These are phyloP conservation scores for Phyllosticta citrichinensis DNA, from an alignment of 2,329 filamentous ascomycete genomes.

Conservation along the genomic window DNA sequence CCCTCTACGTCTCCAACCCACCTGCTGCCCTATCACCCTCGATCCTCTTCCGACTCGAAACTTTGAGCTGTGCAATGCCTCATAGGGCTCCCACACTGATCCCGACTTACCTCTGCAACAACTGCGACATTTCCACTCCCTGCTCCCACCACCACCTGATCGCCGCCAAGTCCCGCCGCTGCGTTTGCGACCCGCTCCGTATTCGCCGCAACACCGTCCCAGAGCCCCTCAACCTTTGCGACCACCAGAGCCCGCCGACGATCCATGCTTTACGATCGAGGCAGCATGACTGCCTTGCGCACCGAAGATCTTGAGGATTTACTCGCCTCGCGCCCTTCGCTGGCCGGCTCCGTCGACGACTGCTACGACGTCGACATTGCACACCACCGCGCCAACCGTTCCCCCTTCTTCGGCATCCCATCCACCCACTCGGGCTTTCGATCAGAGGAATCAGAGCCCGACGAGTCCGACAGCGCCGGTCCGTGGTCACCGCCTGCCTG, in stretches of 20 bases:
- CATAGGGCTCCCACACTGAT: constrained; percentile 6
- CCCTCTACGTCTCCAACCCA: not conserved
- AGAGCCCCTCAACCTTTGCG: constrained; percentile 1
- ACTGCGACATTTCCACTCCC: not conserved
- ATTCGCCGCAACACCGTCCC: constrained; percentile 3
- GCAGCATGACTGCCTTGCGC: constrained; percentile 7
- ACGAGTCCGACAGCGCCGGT: constrained; percentile 37
- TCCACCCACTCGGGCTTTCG: constrained; percentile 57
- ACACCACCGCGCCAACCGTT: constrained; percentile 26
- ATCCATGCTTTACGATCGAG: constrained; percentile 7
- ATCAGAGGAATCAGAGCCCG: constrained; percentile 37
- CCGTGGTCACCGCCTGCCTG: constrained; percentile 59
- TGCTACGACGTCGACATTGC: constrained; percentile 28
- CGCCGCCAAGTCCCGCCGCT: not conserved
- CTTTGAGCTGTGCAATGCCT: constrained; percentile 5
- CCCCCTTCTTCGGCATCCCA: constrained; percentile 44
- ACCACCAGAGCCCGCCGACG: not conserved
- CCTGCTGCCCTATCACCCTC: not conserved
- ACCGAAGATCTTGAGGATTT: constrained; percentile 5
- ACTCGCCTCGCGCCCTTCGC: constrained; percentile 19
- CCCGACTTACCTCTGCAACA: constrained; percentile 5
- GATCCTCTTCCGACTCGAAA: not conserved
- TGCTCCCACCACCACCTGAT: not conserved
- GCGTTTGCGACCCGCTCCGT: not conserved
- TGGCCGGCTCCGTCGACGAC: constrained; percentile 28